Evolutionary conservation across 1,284 basidiomycete genomes (phyloP).

Genomic region (Ganoderma boninense): DNA sequence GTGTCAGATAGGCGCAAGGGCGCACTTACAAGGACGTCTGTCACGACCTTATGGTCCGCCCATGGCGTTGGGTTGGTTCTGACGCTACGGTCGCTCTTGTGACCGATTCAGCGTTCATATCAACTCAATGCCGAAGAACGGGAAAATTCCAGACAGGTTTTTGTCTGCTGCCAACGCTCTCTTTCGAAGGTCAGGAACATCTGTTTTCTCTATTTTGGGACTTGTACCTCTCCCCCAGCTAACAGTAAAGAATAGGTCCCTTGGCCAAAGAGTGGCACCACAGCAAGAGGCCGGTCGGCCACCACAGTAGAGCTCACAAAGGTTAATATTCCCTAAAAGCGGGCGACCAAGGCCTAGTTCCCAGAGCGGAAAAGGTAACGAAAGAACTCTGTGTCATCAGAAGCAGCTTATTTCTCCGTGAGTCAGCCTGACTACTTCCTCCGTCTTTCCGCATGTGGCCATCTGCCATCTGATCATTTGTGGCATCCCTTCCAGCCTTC

Average conservation of each 20-base stretch:
- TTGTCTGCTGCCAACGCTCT: neutral
- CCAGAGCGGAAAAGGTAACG: neutral
- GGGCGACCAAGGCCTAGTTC: neutral
- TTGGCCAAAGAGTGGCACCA: neutral
- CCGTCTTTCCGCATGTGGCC: conserved; percentile 8
- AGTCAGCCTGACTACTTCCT: conserved; percentile 4
- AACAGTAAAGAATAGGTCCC: neutral
- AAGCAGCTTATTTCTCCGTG: conserved; percentile 11
- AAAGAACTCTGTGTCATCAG: conserved; percentile 10
- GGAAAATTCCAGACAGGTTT: neutral
- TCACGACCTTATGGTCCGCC: neutral
- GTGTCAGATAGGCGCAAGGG: neutral
- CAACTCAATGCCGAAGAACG: too few relatives aligned
- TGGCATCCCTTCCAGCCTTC: neutral
- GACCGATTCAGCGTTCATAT: neutral
- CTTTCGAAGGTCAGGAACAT: neutral
- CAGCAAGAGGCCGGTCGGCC: neutral
- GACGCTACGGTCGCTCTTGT: neutral
- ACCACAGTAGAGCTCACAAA: neutral
- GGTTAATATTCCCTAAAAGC: neutral
- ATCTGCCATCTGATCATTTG: conserved; percentile 4
- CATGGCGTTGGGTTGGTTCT: neutral
- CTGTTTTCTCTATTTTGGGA: neutral
- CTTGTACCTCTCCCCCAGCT: neutral
- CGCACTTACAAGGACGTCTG: neutral